phyloP scores from a whole-genome alignment of 2,329 filamentous ascomycete species.

The Calonectria multiphialidica region DNA sequence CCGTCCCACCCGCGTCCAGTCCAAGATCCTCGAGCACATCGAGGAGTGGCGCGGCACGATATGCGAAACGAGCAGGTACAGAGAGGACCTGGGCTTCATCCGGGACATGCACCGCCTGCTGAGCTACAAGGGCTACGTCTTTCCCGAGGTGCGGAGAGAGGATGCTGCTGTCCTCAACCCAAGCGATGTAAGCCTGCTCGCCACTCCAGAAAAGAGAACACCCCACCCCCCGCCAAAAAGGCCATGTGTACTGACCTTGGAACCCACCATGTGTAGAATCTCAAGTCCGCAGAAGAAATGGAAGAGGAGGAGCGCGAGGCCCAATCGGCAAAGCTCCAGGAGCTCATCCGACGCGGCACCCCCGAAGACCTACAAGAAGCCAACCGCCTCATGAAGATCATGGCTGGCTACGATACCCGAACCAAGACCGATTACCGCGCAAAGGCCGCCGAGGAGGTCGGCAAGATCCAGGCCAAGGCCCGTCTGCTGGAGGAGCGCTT shows the following conservation, averaged over 20 bases:
- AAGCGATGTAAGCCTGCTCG: slow-evolving; percentile 81
- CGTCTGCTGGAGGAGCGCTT: slow-evolving; percentile 92
- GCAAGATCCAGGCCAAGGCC: slow-evolving; percentile 96
- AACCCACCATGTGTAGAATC: slow-evolving; percentile 69
- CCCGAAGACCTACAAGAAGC: slow-evolving; percentile 97
- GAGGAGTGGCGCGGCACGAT: slow-evolving; percentile 99
- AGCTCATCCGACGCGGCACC: slow-evolving; percentile 91
- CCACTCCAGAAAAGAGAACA: neutral
- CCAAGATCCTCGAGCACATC: slow-evolving; percentile 93
- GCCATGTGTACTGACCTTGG: slow-evolving; percentile 24
- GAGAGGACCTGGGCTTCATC: slow-evolving; percentile 96
- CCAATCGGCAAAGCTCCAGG: slow-evolving; percentile 97
- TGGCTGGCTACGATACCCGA: slow-evolving; percentile 96
- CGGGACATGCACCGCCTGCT: slow-evolving; percentile 96
- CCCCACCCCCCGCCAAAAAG: neutral
- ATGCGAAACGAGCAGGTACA: slow-evolving; percentile 97
- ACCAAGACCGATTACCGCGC: slow-evolving; percentile 98
- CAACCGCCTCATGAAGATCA: slow-evolving; percentile 98
- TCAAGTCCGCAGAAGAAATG: slow-evolving; percentile 98
- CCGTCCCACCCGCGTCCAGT: slow-evolving; percentile 87
- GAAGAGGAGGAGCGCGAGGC: slow-evolving; percentile 95
- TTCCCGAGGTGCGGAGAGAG: slow-evolving; percentile 91
- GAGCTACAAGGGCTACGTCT: slow-evolving; percentile 97
- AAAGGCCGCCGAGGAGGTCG: slow-evolving; percentile 95
- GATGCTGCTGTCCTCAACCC: slow-evolving; percentile 97